Evolutionary conservation across 371 early-diverging fungal genomes (phyloP).

Genomic region (Dichotomocladium elegans): DNA sequence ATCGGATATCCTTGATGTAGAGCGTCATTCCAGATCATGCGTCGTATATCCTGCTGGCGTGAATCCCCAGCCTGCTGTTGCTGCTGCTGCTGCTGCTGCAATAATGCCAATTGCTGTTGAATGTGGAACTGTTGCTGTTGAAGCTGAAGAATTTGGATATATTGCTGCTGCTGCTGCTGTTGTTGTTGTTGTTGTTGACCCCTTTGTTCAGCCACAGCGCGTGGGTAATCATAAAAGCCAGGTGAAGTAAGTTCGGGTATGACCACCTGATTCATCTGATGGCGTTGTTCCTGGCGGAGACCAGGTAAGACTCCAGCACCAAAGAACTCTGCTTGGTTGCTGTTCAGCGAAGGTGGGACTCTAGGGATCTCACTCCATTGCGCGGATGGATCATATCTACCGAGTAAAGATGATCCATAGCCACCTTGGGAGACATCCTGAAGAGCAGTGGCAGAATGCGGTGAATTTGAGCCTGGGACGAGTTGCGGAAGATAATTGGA

Average conservation of each 20-base stretch:
- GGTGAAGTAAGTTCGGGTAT: slow-evolving; percentile 14
- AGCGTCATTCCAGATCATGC: neutral
- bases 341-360: slow-evolving; percentile 30
- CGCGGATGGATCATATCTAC: slow-evolving; percentile 13
- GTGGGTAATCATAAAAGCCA: slow-evolving; percentile 35
- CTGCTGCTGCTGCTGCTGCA: slow-evolving; percentile 24
- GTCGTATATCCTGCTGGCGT: neutral
- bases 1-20: too few species aligned
- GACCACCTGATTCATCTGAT: slow-evolving; percentile 24
- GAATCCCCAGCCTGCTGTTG: slow-evolving; percentile 13
- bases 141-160: slow-evolving; percentile 45
- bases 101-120: slow-evolving; percentile 9
- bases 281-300: slow-evolving; percentile 7
- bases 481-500: slow-evolving; percentile 19
- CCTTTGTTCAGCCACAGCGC: slow-evolving; percentile 27
- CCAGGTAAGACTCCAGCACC: slow-evolving; percentile 12
- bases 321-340: slow-evolving; percentile 24
- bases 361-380: slow-evolving; percentile 25
- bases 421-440: slow-evolving; percentile 14
- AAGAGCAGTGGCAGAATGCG: slow-evolving; percentile 18
- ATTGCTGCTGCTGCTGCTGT: slow-evolving; percentile 47
- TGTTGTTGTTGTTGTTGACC: slow-evolving; percentile 47
- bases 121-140: slow-evolving; percentile 45
- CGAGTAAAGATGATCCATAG: slow-evolving; percentile 21
- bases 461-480: slow-evolving; percentile 9